phyloP scores from a whole-genome alignment of 2,329 filamentous ascomycete species.

The Samsoniella hepiali region DNA sequence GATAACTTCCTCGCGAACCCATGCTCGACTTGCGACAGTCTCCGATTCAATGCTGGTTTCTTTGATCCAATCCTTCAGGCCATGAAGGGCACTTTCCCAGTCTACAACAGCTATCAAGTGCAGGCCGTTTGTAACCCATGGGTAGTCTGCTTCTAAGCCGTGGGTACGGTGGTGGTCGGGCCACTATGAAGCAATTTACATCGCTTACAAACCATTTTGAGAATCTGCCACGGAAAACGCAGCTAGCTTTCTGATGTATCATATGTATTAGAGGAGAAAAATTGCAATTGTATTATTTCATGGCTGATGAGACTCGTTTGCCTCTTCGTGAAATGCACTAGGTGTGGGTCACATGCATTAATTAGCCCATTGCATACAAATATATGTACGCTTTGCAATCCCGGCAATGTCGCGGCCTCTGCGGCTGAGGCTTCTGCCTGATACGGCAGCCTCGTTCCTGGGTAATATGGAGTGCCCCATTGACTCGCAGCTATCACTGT shows the following conservation, averaged over 20 bases:
- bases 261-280: not conserved
- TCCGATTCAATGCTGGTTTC: slow-evolving; percentile 35
- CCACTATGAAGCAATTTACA: slow-evolving; percentile 10
- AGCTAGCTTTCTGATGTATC: slow-evolving; percentile 15
- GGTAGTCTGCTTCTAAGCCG: slow-evolving; percentile 34
- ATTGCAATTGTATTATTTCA: not conserved
- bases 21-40: slow-evolving; percentile 36
- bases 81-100: slow-evolving; percentile 38
- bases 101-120: slow-evolving; percentile 37
- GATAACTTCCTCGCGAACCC: slow-evolving; percentile 36
- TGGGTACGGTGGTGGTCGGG: slow-evolving; percentile 5
- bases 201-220: slow-evolving; percentile 13
- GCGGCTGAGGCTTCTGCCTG: slow-evolving; percentile 2
- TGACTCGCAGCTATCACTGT: not conserved
- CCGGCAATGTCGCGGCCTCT: not conserved
- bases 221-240: slow-evolving; percentile 2
- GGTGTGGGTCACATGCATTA: not conserved
- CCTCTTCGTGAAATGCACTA: not conserved
- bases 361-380: not conserved
- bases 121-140: slow-evolving; percentile 38
- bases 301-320: not conserved
- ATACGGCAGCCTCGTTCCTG: not conserved
- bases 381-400: not conserved
- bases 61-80: slow-evolving; percentile 38
- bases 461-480: not conserved